A percentile compares a stretch with the other conserved stretches of the same genome.
phyloP scores from a whole-genome alignment of 331 rosid genomes.

The Spiraea crenata region DNA sequence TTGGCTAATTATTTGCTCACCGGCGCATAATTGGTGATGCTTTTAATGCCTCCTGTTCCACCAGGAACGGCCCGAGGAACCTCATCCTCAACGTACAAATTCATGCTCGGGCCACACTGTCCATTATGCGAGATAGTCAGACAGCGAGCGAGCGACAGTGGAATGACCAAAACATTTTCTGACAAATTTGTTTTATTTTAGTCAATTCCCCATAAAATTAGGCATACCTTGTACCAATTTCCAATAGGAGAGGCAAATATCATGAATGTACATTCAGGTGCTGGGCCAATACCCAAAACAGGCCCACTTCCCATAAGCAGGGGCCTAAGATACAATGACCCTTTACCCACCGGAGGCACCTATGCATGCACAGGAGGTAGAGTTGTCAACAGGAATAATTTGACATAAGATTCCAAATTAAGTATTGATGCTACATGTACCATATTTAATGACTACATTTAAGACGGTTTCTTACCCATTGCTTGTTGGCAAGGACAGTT shows the following conservation, averaged over 20 bases:
- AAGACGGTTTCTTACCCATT: constrained; percentile 33
- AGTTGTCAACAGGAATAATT: no score
- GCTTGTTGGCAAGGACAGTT: constrained; percentile 36
- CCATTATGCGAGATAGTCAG: no score
- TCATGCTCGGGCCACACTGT: constrained; percentile 1
- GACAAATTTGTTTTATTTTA: no score
- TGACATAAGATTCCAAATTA: no score
- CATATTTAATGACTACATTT: no score
- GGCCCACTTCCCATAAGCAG: constrained; percentile 44
- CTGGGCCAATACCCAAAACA: constrained; percentile 38
- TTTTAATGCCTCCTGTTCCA: constrained; percentile 35
- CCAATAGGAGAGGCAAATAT: constrained; percentile 37
- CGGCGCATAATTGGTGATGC: constrained; percentile 32
- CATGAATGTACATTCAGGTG: constrained; percentile 38
- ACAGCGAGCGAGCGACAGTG: no score
- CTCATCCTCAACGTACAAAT: constrained; percentile 23
- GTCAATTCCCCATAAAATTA: no score
- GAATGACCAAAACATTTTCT: no score
- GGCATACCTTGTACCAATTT: constrained; percentile 28
- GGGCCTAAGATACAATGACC: constrained; percentile 45
- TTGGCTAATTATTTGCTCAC: constrained; percentile 9
- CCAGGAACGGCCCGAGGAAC: constrained; percentile 21
- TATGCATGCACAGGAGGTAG: neutral
- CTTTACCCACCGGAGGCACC: constrained; percentile 50
- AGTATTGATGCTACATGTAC: no score